Base-by-base conservation (phyloP, 371 early-diverging fungal genomes). In the Mucor saturninus region DNA sequence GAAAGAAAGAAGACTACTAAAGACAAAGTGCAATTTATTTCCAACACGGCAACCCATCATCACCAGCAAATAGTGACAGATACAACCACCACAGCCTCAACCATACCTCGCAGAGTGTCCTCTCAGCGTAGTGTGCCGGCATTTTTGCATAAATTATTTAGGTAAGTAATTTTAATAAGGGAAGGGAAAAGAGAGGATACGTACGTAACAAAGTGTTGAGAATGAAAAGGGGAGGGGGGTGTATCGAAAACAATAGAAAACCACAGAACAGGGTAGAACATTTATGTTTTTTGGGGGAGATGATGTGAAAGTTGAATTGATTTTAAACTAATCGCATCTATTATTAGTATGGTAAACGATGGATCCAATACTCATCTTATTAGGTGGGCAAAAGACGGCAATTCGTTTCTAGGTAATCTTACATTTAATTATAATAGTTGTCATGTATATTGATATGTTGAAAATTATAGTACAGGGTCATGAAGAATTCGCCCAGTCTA, bases 141-240 rank as follows among this genome's bases (percentile, higher is more conserved):
- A 7, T 95, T 95, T 65, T 73, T 94, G 37, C 92, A 92, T 73
- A 95, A 95, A 76, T 83, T 94, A 11, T 93, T 90, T 83, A 84
- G 79, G 87, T 86, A 80, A 49, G 73, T 42, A 42, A 74, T 4
- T 14, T 43, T 28, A 10, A 48, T 21, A 49, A 51, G 15, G 39
- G 9, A 26, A 40, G n/a, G 14, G 15, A 26, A 50, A 49, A 55
- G 13, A 56, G 13, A 45, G 31, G 35, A 13, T 50, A 58, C 21
- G 53, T 50, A 58, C 21, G 53, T 15, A 48, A 54, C 10, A 28
- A 46, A 59, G 45, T 43, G 54, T 42, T 53, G 56, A 26, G 32
- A 35, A 11, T 2, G 29, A 31, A 43, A 43, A 59, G 31, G 31
- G 26, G 30, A n/a, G 29, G 29, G 48, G 28, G 31, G 11, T 32